These are phyloP conservation scores for Corchorus capsularis DNA, from an alignment of 345 rosid species.

Conservation along the genomic window DNA sequence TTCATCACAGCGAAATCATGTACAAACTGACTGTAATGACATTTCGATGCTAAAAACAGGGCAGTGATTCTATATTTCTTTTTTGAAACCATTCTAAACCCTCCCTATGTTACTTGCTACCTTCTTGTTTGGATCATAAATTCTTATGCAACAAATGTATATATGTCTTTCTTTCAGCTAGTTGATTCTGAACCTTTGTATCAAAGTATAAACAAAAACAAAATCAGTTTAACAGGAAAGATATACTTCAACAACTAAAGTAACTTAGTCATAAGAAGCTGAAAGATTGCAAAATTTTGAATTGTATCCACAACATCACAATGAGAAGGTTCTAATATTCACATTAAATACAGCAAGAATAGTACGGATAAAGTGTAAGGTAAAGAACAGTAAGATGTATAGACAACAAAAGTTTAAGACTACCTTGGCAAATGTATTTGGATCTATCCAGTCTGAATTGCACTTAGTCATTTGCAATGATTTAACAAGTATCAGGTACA, in stretches of 20 bases:
- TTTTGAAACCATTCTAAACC: neutral
- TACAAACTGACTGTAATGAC: neutral
- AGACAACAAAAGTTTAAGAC: neutral
- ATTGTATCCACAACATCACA: neutral
- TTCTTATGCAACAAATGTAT: slow-evolving; percentile 38
- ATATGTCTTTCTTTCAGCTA: slow-evolving; percentile 40
- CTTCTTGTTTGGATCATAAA: slow-evolving; percentile 40
- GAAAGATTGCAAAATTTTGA: neutral
- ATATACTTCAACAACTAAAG: neutral
- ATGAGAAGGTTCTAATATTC: neutral
- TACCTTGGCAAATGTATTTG: neutral
- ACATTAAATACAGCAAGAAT: neutral
- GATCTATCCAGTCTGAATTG: neutral
- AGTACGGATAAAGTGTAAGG: neutral
- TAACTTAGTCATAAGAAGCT: slow-evolving; percentile 18
- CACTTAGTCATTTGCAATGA: neutral
- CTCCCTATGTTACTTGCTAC: slow-evolving; percentile 33
- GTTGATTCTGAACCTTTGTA: slow-evolving; percentile 29
- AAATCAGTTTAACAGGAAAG: neutral
- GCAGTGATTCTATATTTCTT: neutral
- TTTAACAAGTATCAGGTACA: neutral
- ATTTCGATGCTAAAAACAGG: slow-evolving; percentile 1
- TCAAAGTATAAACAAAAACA: neutral
- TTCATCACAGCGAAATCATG: neutral
- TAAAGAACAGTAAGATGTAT: too few species aligned